Evolutionary conservation across 306 rosid species (phyloP).

Genomic region (Prunus fruticosa): DNA sequence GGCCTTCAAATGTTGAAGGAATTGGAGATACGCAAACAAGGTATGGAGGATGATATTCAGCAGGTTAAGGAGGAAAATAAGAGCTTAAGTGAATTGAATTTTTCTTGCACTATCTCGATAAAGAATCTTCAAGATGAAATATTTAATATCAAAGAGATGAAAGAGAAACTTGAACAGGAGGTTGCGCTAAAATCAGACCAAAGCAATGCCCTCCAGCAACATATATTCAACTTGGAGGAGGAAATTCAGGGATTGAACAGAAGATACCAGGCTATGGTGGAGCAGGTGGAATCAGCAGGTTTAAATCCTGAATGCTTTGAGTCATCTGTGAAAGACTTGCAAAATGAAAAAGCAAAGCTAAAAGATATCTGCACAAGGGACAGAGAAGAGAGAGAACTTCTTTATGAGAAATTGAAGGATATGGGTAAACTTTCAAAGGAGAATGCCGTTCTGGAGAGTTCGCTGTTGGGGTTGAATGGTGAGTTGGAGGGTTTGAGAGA

Average conservation of each 20-base stretch:
- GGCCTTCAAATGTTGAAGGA: conserved; percentile 81
- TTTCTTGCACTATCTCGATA: conserved; percentile 44
- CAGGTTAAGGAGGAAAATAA: conserved; percentile 66
- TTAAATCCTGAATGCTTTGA: conserved; percentile 59
- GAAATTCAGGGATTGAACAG: conserved; percentile 59
- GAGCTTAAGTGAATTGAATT: conserved; percentile 55
- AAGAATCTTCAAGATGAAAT: conserved; percentile 67
- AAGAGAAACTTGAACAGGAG: conserved; percentile 77
- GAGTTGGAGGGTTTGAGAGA: conserved; percentile 62
- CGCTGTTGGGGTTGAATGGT: conserved; percentile 58
- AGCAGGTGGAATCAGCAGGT: conserved; percentile 70
- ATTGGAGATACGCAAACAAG: conserved; percentile 62
- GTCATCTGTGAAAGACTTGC: conserved; percentile 69
- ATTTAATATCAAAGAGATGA: conserved; percentile 70
- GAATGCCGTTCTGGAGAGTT: conserved; percentile 51
- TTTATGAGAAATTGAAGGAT: conserved; percentile 59
- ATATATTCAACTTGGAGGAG: conserved; percentile 57
- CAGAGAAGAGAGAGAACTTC: conserved; percentile 59
- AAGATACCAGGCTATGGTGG: conserved; percentile 63
- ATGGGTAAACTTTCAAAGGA: conserved; percentile 61
- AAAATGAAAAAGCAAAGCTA: conserved; percentile 60
- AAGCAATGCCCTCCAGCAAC: conserved; percentile 57
- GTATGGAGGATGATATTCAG: conserved; percentile 66
- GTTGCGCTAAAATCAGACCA: conserved; percentile 60
- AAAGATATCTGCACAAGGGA: conserved; percentile 60